Conservation (phyloP, 2,329 filamentous ascomycete genomes). For the Colletotrichum orchidophilum region DNA sequence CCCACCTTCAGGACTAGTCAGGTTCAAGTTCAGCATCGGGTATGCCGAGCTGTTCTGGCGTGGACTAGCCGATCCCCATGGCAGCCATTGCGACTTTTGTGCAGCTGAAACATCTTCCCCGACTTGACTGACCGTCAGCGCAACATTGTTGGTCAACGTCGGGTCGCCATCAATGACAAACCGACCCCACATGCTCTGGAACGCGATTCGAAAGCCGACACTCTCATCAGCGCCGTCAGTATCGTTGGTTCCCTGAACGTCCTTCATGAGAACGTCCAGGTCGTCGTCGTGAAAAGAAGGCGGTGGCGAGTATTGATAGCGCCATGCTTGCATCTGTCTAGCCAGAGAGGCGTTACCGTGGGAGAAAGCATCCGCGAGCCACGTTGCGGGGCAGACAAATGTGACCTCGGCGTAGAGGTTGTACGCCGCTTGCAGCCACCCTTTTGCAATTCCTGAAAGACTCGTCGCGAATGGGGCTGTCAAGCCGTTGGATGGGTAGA, state of each 20-base stretch:
- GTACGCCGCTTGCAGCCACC: constrained; percentile 63
- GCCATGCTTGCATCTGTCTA: constrained; percentile 45
- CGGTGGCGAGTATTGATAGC: constrained; percentile 58
- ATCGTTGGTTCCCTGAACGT: neutral
- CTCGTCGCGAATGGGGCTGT: constrained; percentile 48
- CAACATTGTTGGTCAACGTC: neutral
- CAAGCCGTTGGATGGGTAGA: constrained; percentile 43
- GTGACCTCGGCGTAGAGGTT: constrained; percentile 65
- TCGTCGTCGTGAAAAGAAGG: constrained; percentile 51
- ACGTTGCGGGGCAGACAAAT: constrained; percentile 65
- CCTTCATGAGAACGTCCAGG: constrained; percentile 30
- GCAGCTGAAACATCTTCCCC: neutral
- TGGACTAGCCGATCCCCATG: neutral
- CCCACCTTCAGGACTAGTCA: neutral
- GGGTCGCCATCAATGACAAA: neutral
- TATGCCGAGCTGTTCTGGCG: neutral
- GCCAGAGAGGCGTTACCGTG: neutral
- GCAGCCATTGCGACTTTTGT: neutral
- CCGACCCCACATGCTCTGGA: neutral
- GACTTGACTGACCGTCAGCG: neutral
- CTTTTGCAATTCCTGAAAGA: constrained; percentile 56
- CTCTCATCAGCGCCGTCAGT: neutral
- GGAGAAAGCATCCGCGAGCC: constrained; percentile 59
- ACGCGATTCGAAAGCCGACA: neutral
- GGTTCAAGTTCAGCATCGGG: neutral